Conservation (phyloP, 805 yeast genomes). For the Pichia kluyveri region DNA sequence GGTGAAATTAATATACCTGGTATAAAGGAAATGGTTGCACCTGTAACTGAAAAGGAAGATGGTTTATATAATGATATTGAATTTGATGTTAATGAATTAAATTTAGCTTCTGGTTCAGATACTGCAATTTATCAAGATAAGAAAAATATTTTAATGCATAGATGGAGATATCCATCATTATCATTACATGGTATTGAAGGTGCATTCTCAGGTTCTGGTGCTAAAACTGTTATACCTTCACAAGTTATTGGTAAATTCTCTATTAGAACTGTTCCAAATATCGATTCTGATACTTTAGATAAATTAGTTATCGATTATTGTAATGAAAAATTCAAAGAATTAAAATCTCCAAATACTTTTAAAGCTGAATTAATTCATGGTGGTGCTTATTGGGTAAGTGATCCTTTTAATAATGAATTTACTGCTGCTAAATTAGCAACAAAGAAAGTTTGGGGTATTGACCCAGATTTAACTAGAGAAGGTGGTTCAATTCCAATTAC, state of each 20-base stretch:
- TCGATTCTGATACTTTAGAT: conserved; percentile 71
- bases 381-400: conserved; percentile 94
- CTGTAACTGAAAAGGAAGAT: conserved; percentile 74
- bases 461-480: conserved; percentile 96
- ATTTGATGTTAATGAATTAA: conserved; percentile 74
- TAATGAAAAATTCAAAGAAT: conserved; percentile 51
- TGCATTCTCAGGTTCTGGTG: conserved; percentile 91
- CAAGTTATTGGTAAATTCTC: conserved; percentile 91
- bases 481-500: conserved; percentile 99
- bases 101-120: conserved; percentile 80
- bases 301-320: conserved; percentile 67
- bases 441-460: conserved; percentile 86
- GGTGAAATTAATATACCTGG: conserved; percentile 89
- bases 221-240: conserved; percentile 97
- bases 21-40: conserved; percentile 88
- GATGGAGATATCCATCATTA: conserved; percentile 98
- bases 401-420: conserved; percentile 87
- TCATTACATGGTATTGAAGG: conserved; percentile 97
- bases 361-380: conserved; percentile 78
- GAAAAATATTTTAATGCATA: conserved; percentile 85
- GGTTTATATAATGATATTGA: conserved; percentile 78
- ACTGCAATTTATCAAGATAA: conserved; percentile 72
- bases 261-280: conserved; percentile 94
- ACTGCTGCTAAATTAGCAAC: conserved; percentile 94
- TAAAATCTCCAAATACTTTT: conserved; percentile 70